Evolutionary conservation across 345 rosid genomes (phyloP).

Genomic region (Psidium friedrichsthalianum): DNA sequence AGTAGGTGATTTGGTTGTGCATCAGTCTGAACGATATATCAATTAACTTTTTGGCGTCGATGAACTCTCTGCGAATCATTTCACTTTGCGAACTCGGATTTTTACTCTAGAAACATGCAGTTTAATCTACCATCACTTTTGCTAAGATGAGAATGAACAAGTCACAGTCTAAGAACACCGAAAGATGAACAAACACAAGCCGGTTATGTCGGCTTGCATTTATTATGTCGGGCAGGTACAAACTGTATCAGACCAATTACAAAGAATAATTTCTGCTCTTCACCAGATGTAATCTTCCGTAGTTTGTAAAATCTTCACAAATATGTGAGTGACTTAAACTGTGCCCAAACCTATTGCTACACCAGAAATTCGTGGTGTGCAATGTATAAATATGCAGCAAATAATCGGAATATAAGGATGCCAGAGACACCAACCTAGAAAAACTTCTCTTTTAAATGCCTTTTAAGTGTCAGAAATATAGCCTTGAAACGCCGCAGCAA

Average conservation of each 20-base stretch:
- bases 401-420: background rate
- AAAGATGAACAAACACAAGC: background rate
- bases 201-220: background rate
- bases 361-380: background rate
- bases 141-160: background rate
- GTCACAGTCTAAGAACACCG: background rate
- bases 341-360: background rate
- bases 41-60: background rate
- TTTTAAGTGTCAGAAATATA: background rate
- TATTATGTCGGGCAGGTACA: background rate
- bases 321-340: background rate
- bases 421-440: background rate
- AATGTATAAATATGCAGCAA: background rate
- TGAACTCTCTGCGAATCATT: background rate
- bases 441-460: background rate
- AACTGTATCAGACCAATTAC: background rate
- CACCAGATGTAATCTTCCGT: background rate
- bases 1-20: background rate
- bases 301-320: background rate
- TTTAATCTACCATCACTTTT: background rate
- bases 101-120: background rate
- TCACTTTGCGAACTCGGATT: background rate
- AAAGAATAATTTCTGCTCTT: background rate
- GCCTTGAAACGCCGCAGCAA: background rate
- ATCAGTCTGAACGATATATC: background rate